Evolutionary conservation across 352 stramenopile genomes (phyloP).

Genomic region (Globisporangium paddicum): DNA sequence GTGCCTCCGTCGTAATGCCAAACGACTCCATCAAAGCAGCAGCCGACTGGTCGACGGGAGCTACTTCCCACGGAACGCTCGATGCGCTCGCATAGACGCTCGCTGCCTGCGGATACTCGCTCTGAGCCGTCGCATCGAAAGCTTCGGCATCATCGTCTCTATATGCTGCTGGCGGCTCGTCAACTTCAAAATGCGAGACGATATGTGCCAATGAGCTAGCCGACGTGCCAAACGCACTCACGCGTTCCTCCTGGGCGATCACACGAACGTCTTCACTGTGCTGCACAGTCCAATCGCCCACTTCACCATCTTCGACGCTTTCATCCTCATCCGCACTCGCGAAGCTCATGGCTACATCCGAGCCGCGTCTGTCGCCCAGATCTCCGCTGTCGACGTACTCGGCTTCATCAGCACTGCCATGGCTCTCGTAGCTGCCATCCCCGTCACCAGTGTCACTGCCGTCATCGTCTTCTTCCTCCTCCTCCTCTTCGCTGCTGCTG

Average conservation of each 20-base stretch:
- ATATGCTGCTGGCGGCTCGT: neutral
- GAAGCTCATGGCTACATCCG: neutral
- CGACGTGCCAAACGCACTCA: neutral
- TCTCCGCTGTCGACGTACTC: neutral
- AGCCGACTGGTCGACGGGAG: neutral
- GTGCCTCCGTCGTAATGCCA: neutral
- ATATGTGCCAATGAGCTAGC: neutral
- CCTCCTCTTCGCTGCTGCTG: constrained; percentile 18
- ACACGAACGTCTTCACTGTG: neutral
- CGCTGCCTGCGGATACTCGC: neutral
- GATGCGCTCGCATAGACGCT: neutral
- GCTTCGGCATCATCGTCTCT: neutral
- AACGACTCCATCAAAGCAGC: neutral
- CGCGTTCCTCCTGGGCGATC: neutral
- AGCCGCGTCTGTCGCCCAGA: neutral
- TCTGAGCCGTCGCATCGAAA: neutral
- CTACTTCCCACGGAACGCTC: neutral
- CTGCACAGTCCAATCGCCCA: neutral
- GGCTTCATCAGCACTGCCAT: neutral
- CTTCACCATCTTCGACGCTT: neutral
- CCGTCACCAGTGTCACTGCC: neutral
- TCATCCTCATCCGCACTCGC: neutral
- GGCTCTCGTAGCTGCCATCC: neutral
- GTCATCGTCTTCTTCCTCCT: constrained; percentile 8
- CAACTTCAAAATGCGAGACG: neutral